Percentiles rank a stretch among this genome's conserved stretches.
Evolutionary conservation across 2,329 filamentous ascomycete species (phyloP).

Genomic region (Fusarium sp.): DNA sequence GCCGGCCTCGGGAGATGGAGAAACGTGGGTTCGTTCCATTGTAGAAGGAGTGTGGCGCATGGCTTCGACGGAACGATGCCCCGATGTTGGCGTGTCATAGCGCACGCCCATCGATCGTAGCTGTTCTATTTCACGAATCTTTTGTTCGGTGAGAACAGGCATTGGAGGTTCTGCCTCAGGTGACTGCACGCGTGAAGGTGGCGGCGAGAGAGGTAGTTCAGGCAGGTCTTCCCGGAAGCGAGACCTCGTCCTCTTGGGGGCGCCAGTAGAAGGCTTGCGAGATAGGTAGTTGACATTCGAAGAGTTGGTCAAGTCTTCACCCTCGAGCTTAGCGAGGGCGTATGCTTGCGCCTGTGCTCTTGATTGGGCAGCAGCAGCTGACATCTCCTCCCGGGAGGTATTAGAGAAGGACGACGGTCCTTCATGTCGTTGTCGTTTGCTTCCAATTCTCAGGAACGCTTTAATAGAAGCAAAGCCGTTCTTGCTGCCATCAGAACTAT

Average conservation of each 20-base stretch:
- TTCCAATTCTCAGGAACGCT: slow-evolving; percentile 80
- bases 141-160: slow-evolving; percentile 50
- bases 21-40: slow-evolving; percentile 45
- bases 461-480: slow-evolving; percentile 70
- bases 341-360: slow-evolving; percentile 52
- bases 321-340: slow-evolving; percentile 54
- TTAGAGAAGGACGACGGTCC: slow-evolving; percentile 88
- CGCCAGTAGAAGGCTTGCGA: slow-evolving; percentile 55
- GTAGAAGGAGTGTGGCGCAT: slow-evolving; percentile 39
- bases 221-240: slow-evolving; percentile 94
- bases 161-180: slow-evolving; percentile 72
- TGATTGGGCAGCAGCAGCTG: slow-evolving; percentile 52
- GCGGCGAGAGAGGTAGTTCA: slow-evolving; percentile 86
- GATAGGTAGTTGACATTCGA: slow-evolving; percentile 48
- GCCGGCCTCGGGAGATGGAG: slow-evolving; percentile 69
- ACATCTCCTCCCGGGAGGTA: slow-evolving; percentile 89
- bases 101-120: slow-evolving; percentile 50
- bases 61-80: slow-evolving; percentile 56
- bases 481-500: slow-evolving; percentile 66
- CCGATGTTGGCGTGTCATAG: slow-evolving; percentile 63
- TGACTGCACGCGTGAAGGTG: slow-evolving; percentile 83
- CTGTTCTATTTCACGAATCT: slow-evolving; percentile 45
- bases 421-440: slow-evolving; percentile 68
- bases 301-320: slow-evolving; percentile 48
- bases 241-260: slow-evolving; percentile 85